Base-by-base conservation (phyloP, 2,329 filamentous ascomycete genomes). In the Elsinoe arachidis region DNA sequence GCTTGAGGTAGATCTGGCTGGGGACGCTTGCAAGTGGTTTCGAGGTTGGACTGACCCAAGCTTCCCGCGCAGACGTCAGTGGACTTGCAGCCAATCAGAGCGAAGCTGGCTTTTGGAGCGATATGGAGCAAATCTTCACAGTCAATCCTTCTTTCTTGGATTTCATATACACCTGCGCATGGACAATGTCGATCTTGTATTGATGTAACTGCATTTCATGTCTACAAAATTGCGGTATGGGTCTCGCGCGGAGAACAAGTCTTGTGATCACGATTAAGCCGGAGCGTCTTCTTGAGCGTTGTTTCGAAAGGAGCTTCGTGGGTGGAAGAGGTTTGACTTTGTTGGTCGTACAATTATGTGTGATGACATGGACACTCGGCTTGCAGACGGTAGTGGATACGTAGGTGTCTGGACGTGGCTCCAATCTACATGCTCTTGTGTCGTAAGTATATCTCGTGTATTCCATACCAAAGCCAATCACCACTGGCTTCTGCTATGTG, bases 321-420 rank as follows among this genome's bases (percentile, higher is more conserved):
- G 85, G 83, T 95, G 87, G 88, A 85, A 83, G 85, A 80, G 77
- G 88, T 81, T 95, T 95, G 90, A 95, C 88, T 95, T 89, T 88
- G 88, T 82, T 84, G 87, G 81, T 85, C 87, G 78, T 74, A 92
- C 87, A 91, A 81, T 47, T 2, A n/a, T 19, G 19, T 46, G 14
- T n/a, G 5, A 5, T 39, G 17, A 19, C 9, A 39, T 39, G 10
- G 4, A 9, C 37, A 38, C 4, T 11, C 15, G 3, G 12, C 37
- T 14, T 11, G 17, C 5, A 39, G 37, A 9, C 3, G 37, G 37
- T 39, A 39, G 14, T 6, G 14, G 37, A n/a, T 39, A 10, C 2
- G 12, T 39, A 39, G 26, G 9, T 2, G 9, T 2, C 7, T 9
- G 26, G 7, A 30, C 26, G 26, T 9, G 7, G 7, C 26, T 9